Conservation (phyloP, 2,329 filamentous ascomycete genomes). For the Cladosporium sp. region DNA sequence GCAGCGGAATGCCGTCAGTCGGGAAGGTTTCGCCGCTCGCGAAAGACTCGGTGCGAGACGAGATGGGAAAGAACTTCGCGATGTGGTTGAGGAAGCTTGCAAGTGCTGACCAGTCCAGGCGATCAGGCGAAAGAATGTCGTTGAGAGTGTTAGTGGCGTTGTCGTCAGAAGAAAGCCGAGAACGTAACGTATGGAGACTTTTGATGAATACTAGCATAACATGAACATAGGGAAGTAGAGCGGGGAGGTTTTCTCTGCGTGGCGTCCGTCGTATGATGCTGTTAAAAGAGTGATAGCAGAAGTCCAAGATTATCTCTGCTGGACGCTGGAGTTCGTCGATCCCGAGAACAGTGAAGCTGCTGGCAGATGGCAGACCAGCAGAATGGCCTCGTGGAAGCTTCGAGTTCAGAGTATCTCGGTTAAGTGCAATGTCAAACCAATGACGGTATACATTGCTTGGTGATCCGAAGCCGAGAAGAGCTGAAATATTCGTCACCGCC, state of each 20-base stretch:
- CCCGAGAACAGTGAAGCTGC: neutral
- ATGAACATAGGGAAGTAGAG: conserved; percentile 61
- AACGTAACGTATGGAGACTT: conserved; percentile 22
- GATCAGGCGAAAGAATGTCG: neutral
- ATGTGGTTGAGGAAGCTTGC: conserved; percentile 56
- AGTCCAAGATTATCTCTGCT: conserved; percentile 17
- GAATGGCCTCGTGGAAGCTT: conserved; percentile 15
- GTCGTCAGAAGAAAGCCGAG: conserved; percentile 18
- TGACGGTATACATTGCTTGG: conserved; percentile 51
- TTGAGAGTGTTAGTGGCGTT: conserved; percentile 32
- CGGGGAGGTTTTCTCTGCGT: conserved; percentile 46
- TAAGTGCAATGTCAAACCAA: conserved; percentile 27
- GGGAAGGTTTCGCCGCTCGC: conserved; percentile 40
- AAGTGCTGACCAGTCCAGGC: conserved; percentile 50
- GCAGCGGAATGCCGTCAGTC: conserved; percentile 55
- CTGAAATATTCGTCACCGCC: conserved; percentile 57
- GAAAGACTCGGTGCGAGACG: conserved; percentile 40
- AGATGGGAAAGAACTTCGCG: conserved; percentile 37
- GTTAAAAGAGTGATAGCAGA: conserved; percentile 16
- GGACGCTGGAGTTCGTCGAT: neutral
- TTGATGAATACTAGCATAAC: conserved; percentile 62
- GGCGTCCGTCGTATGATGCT: conserved; percentile 12
- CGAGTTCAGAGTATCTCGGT: conserved; percentile 19
- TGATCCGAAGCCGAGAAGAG: conserved; percentile 55
- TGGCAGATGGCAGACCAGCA: neutral